Evolutionary conservation across 2,329 filamentous ascomycete species (phyloP).

Genomic region (Ophiocordyceps sinensis): DNA sequence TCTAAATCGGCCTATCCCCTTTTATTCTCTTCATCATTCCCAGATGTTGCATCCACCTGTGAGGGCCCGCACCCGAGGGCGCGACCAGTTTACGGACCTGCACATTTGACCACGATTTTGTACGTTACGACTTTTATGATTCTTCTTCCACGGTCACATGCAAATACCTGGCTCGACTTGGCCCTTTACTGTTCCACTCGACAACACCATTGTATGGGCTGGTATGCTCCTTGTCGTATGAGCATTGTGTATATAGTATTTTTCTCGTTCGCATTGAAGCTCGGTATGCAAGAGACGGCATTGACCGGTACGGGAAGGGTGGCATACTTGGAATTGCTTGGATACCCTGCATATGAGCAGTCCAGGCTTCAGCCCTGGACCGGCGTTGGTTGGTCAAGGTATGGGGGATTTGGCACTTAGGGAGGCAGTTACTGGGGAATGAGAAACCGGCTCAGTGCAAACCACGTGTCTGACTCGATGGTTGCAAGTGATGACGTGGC

Average conservation of each 20-base stretch:
- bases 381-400: conserved; percentile 12
- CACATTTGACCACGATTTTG: too few species aligned
- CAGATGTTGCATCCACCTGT: too few species aligned
- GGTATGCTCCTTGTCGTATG: not conserved
- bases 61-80: too few species aligned
- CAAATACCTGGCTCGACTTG: too few species aligned
- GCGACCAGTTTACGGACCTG: too few species aligned
- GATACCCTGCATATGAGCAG: conserved; percentile 18
- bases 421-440: too few species aligned
- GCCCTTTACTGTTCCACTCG: too few species aligned
- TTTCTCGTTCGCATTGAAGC: not conserved
- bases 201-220: not conserved
- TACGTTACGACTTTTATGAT: too few species aligned
- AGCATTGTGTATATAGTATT: not conserved
- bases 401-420: not conserved
- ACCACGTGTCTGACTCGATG: too few species aligned
- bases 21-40: not conserved
- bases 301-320: not conserved
- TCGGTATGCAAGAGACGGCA: not conserved
- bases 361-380: conserved; percentile 10
- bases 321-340: conserved; percentile 8
- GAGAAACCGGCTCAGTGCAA: too few species aligned
- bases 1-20: conserved; percentile 26
- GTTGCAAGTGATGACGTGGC: too few species aligned
- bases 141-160: too few species aligned